These are phyloP conservation scores for Stephanodiscus minutulus DNA, from an alignment of 108 stramenopile species.

Conservation along the genomic window DNA sequence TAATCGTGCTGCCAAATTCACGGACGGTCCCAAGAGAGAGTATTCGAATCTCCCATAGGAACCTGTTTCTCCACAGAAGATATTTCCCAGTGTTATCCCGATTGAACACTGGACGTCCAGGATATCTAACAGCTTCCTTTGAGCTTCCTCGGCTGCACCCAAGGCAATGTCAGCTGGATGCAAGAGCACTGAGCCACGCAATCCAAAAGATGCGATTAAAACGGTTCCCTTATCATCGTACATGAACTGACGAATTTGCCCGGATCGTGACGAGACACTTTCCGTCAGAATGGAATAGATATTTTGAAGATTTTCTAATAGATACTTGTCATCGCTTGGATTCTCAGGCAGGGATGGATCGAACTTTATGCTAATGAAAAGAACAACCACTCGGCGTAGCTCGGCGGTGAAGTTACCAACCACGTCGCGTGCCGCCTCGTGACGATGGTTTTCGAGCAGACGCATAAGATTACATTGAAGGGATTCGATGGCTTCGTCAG, in stretches of 20 bases:
- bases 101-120: conserved; percentile 31
- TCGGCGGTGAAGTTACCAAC: conserved; percentile 27
- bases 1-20: conserved; percentile 51
- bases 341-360: conserved; percentile 23
- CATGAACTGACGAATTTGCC: conserved; percentile 62
- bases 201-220: conserved; percentile 32
- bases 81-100: conserved; percentile 47
- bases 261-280: conserved; percentile 30
- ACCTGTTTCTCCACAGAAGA: conserved; percentile 52
- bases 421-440: conserved; percentile 30
- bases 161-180: conserved; percentile 25
- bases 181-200: conserved; percentile 23
- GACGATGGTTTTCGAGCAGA: conserved; percentile 22
- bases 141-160: conserved; percentile 25
- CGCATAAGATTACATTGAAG: conserved; percentile 15
- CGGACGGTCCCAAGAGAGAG: conserved; percentile 41
- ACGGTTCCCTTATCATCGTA: conserved; percentile 56
- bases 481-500: neutral
- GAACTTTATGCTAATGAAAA: conserved; percentile 25
- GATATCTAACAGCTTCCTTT: conserved; percentile 21
- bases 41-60: conserved; percentile 35
- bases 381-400: conserved; percentile 26
- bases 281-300: conserved; percentile 23
- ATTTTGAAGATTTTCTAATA: conserved; percentile 25
- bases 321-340: conserved; percentile 15